Evolutionary conservation across 495 filamentous ascomycete species (phyloP).

Genomic region (Neohortaea acidophila): DNA sequence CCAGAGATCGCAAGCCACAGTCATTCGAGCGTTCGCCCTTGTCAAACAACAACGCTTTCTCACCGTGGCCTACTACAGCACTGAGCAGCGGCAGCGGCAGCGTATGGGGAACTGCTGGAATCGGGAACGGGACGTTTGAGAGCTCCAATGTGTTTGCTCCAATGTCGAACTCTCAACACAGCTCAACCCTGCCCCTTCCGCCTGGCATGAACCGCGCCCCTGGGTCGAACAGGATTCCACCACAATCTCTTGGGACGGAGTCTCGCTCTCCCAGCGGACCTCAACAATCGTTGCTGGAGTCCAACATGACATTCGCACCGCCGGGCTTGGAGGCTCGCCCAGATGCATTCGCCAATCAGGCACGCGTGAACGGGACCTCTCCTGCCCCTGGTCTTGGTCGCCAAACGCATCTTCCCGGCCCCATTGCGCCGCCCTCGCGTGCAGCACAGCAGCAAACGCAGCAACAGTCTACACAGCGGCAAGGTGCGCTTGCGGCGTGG

Average conservation of each 20-base stretch:
- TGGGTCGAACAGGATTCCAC: slow-evolving; percentile 8
- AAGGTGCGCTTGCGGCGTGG: slow-evolving; percentile 10
- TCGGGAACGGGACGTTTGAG: slow-evolving; percentile 31
- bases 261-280: slow-evolving; percentile 8
- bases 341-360: slow-evolving; percentile 8
- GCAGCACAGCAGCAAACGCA: slow-evolving; percentile 4
- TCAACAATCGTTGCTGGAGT: slow-evolving; percentile 4
- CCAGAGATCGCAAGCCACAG: slow-evolving; percentile 14
- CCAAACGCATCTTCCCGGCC: slow-evolving; percentile 14
- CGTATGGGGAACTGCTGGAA: slow-evolving; percentile 28
- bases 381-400: slow-evolving; percentile 13
- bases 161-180: slow-evolving; percentile 9
- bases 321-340: slow-evolving; percentile 14
- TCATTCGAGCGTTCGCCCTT: slow-evolving; percentile 11
- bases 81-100: slow-evolving; percentile 19
- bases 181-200: slow-evolving; percentile 9
- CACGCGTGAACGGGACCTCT: slow-evolving; percentile 8
- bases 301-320: slow-evolving; percentile 8
- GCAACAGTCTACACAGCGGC: neutral
- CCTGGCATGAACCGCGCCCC: slow-evolving; percentile 7
- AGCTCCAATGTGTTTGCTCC: slow-evolving; percentile 18
- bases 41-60: slow-evolving; percentile 3
- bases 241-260: slow-evolving; percentile 7
- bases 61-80: slow-evolving; percentile 8
- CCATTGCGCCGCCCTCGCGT: slow-evolving; percentile 22